Conservation (phyloP, 2,329 filamentous ascomycete species). For the Oidium heveae region DNA sequence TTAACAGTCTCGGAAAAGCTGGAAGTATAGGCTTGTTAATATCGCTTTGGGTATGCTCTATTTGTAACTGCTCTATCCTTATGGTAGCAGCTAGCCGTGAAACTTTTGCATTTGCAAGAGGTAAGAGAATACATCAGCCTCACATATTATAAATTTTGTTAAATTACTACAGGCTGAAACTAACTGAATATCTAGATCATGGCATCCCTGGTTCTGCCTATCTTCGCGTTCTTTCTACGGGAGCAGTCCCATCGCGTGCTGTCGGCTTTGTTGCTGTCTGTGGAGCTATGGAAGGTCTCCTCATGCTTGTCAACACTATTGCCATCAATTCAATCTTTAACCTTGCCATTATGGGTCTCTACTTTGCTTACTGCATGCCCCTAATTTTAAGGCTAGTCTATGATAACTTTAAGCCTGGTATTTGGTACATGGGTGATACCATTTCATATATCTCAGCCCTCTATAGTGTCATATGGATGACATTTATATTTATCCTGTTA, state of each 20-base stretch:
- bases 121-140: not conserved
- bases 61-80: constrained; percentile 18
- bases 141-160: not conserved
- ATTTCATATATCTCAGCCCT: constrained; percentile 9
- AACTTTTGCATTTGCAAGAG: constrained; percentile 36
- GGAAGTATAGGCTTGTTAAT: constrained; percentile 33
- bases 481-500: constrained; percentile 12
- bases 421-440: constrained; percentile 13
- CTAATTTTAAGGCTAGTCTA: constrained; percentile 11
- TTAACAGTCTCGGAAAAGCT: constrained; percentile 30
- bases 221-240: constrained; percentile 10
- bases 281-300: constrained; percentile 12
- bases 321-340: constrained; percentile 15
- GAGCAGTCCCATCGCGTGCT: constrained; percentile 12
- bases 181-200: constrained; percentile 7
- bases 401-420: constrained; percentile 11
- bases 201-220: constrained; percentile 12
- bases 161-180: not conserved
- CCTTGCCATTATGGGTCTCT: constrained; percentile 14
- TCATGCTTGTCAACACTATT: constrained; percentile 14
- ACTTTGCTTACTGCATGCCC: constrained; percentile 15
- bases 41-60: constrained; percentile 17
- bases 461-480: constrained; percentile 13
- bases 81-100: constrained; percentile 30
- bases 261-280: constrained; percentile 11